Percentiles rank a stretch among this genome's conserved stretches.
phyloP scores from a whole-genome alignment of 768 basidiomycete genomes.

The Lyophyllum decastes region DNA sequence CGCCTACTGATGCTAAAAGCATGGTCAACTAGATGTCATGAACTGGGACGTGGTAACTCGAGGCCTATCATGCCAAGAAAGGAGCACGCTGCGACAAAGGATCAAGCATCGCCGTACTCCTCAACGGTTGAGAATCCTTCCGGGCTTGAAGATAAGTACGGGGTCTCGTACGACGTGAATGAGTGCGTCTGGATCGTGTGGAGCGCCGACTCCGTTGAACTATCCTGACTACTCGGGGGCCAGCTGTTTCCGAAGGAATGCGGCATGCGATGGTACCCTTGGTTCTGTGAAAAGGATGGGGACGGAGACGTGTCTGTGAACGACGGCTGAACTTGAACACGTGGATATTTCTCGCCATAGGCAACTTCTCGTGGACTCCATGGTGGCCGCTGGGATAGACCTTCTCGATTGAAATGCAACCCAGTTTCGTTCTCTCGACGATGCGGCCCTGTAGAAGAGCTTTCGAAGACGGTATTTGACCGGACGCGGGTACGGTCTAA shows the following conservation, averaged over 20 bases:
- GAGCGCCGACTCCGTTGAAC: constrained; percentile 35
- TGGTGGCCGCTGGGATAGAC: constrained; percentile 34
- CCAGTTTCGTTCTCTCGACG: constrained; percentile 33
- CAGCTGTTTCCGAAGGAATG: constrained; percentile 43
- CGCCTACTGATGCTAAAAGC: not conserved
- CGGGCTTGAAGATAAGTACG: constrained; percentile 39
- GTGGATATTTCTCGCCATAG: constrained; percentile 33
- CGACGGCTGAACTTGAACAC: constrained; percentile 28
- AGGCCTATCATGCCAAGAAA: not conserved
- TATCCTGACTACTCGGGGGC: constrained; percentile 32
- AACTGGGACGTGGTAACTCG: not conserved
- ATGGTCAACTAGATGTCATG: not conserved
- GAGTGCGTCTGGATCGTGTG: constrained; percentile 25
- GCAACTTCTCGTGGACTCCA: constrained; percentile 39
- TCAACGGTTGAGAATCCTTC: constrained; percentile 45
- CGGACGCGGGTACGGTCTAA: constrained; percentile 39
- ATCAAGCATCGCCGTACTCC: constrained; percentile 41
- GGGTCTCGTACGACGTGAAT: constrained; percentile 11
- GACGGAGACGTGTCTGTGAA: constrained; percentile 38
- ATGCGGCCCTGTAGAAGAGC: constrained; percentile 19
- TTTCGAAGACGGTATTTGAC: constrained; percentile 38
- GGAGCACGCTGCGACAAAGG: not conserved
- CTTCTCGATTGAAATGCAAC: constrained; percentile 30
- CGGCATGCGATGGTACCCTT: constrained; percentile 37
- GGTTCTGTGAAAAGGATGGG: constrained; percentile 33